phyloP scores from a whole-genome alignment of 257 asterid species.

The Echium plantagineum region DNA sequence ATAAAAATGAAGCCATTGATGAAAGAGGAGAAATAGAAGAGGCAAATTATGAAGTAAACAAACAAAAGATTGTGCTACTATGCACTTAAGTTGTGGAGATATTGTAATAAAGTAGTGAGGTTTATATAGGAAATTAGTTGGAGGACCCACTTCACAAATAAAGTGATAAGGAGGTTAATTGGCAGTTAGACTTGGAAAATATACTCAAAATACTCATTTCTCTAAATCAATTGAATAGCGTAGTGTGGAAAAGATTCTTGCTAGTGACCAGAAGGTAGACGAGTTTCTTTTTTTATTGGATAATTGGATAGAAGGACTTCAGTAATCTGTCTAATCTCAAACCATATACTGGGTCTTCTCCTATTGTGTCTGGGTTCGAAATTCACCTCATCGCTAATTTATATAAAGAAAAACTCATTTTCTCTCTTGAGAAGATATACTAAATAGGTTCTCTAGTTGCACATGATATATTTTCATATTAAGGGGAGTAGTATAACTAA shows the following conservation, averaged over 20 bases:
- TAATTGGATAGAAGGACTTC: too few species aligned
- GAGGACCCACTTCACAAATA: not conserved
- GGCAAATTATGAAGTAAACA: not conserved
- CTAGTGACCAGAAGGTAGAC: too few species aligned
- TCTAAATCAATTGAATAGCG: too few species aligned
- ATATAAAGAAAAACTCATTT: too few species aligned
- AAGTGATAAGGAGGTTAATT: not conserved
- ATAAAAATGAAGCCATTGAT: slow-evolving; percentile 35
- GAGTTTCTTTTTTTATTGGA: too few species aligned
- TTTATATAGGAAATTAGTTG: not conserved
- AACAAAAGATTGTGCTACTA: not conserved
- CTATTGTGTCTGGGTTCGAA: too few species aligned
- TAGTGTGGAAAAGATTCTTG: too few species aligned
- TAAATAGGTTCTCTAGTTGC: too few species aligned
- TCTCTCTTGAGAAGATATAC: not conserved
- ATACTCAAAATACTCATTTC: not conserved
- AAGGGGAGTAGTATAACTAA: not conserved
- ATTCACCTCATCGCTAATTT: too few species aligned
- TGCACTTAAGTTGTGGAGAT: not conserved
- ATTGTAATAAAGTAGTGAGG: not conserved
- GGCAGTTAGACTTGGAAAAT: not conserved
- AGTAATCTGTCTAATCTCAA: too few species aligned
- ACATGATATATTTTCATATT: too few species aligned
- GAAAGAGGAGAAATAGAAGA: not conserved
- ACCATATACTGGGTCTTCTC: too few species aligned